Evolutionary conservation across 139 green algal genomes (phyloP).

Genomic region (Pleodorina starrii): DNA sequence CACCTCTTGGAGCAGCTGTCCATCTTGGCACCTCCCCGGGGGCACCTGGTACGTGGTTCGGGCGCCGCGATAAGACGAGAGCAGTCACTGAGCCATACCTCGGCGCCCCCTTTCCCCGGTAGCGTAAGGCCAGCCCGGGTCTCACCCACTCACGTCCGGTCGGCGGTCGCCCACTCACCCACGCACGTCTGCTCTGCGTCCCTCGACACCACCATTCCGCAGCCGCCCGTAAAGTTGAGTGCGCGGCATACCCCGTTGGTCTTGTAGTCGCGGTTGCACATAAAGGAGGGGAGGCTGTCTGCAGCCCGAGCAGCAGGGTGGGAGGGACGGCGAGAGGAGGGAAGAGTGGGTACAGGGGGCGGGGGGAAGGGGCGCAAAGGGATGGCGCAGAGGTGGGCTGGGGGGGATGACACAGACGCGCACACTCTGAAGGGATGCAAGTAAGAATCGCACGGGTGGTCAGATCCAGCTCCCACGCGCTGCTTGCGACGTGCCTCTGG

Average conservation of each 20-base stretch:
- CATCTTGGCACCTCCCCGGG: too few species aligned
- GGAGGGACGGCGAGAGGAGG: background rate
- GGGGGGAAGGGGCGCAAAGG: too few species aligned
- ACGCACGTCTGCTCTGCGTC: slow-evolving; percentile 38
- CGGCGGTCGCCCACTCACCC: background rate
- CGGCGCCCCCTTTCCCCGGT: background rate
- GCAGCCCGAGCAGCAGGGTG: background rate
- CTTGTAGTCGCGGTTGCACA: slow-evolving; percentile 28
- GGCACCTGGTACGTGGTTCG: background rate
- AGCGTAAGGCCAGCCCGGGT: background rate
- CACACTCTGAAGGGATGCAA: too few species aligned
- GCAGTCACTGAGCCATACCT: background rate
- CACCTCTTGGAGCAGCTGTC: too few species aligned
- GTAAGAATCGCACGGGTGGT: too few species aligned
- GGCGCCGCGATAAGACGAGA: background rate
- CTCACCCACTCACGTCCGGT: background rate
- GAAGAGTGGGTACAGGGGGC: background rate
- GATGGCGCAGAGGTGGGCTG: too few species aligned
- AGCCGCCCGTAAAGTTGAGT: slow-evolving; percentile 49
- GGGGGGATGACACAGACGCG: too few species aligned
- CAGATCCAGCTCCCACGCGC: too few species aligned
- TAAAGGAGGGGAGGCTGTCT: background rate
- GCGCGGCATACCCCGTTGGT: slow-evolving; percentile 29
- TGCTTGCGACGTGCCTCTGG: too few species aligned
- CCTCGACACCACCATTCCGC: slow-evolving; percentile 29